These are phyloP conservation scores for Phyllosticta ampelicida DNA, from an alignment of 2,329 filamentous ascomycete genomes.

Conservation along the genomic window DNA sequence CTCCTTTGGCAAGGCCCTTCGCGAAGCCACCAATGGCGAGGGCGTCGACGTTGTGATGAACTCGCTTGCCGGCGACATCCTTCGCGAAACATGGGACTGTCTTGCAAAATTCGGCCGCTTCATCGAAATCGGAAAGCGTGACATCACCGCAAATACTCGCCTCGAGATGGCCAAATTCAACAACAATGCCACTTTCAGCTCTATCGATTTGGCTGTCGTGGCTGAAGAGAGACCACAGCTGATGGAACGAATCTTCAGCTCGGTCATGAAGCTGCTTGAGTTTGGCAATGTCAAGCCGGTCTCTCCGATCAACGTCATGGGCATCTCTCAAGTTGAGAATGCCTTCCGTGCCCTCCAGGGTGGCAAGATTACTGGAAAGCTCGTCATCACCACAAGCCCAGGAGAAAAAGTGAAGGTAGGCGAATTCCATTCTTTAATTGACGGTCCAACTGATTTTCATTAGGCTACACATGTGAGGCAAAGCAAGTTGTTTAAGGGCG, in stretches of 20 bases:
- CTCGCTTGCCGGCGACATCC: constrained; percentile 18
- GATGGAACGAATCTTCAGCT: neutral
- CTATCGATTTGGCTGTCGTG: constrained; percentile 3
- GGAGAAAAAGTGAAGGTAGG: constrained; percentile 17
- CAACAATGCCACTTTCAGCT: constrained; percentile 13
- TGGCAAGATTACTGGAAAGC: constrained; percentile 13
- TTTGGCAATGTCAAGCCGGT: constrained; percentile 3
- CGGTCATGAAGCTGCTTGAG: constrained; percentile 7
- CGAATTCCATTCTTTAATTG: neutral
- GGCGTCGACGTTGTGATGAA: constrained; percentile 30
- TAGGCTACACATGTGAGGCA: constrained; percentile 1
- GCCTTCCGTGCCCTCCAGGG: constrained; percentile 15
- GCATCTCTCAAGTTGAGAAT: constrained; percentile 12
- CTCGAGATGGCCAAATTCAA: constrained; percentile 10
- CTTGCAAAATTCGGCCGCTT: constrained; percentile 23
- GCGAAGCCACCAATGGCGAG: constrained; percentile 15
- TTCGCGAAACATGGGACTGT: constrained; percentile 19
- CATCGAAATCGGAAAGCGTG: constrained; percentile 15
- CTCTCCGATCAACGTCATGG: constrained; percentile 9
- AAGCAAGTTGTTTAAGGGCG: constrained; percentile 7
- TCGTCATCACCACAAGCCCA: constrained; percentile 14
- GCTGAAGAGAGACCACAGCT: neutral
- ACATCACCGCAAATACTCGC: constrained; percentile 10
- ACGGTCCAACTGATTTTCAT: neutral
- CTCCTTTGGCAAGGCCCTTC: constrained; percentile 19